Evolutionary conservation across 192 early-diverging fungal genomes (phyloP).

Genomic region (Podila minutissima): DNA sequence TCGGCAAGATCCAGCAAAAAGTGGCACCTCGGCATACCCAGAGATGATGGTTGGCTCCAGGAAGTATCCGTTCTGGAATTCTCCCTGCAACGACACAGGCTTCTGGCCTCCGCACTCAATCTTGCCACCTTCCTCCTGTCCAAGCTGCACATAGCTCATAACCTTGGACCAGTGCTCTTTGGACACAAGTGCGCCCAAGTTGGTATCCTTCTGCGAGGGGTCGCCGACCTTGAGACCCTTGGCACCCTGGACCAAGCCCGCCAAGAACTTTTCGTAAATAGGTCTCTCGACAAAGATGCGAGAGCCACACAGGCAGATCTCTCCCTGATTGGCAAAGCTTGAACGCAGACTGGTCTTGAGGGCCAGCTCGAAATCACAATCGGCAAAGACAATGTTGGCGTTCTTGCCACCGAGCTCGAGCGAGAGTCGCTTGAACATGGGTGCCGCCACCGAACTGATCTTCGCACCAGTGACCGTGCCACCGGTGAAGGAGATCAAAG

Average conservation of each 20-base stretch:
- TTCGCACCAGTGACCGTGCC: constrained; percentile 71
- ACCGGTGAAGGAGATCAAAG: constrained; percentile 77
- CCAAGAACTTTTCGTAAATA: constrained; percentile 71
- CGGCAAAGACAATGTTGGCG: constrained; percentile 75
- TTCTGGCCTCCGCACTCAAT: constrained; percentile 63
- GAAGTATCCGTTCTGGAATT: constrained; percentile 72
- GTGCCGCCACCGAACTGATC: constrained; percentile 60
- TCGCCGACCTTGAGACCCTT: constrained; percentile 69
- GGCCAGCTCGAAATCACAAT: constrained; percentile 71
- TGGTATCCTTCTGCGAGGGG: constrained; percentile 60
- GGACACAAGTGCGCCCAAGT: constrained; percentile 72
- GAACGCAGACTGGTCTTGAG: constrained; percentile 64
- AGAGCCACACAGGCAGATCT: constrained; percentile 76
- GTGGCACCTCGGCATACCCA: constrained; percentile 36
- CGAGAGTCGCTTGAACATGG: constrained; percentile 71
- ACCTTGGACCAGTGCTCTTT: constrained; percentile 78
- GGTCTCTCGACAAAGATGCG: constrained; percentile 73
- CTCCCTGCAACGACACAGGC: constrained; percentile 46
- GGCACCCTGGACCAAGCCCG: constrained; percentile 54
- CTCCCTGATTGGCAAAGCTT: constrained; percentile 80
- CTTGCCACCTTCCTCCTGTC: constrained; percentile 65
- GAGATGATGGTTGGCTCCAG: constrained; percentile 81
- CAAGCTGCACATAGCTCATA: constrained; percentile 70
- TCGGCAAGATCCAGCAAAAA: neutral
- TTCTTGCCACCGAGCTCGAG: constrained; percentile 85